Conservation (phyloP, 495 filamentous ascomycete genomes). For the Penicillium longicatenatum region DNA sequence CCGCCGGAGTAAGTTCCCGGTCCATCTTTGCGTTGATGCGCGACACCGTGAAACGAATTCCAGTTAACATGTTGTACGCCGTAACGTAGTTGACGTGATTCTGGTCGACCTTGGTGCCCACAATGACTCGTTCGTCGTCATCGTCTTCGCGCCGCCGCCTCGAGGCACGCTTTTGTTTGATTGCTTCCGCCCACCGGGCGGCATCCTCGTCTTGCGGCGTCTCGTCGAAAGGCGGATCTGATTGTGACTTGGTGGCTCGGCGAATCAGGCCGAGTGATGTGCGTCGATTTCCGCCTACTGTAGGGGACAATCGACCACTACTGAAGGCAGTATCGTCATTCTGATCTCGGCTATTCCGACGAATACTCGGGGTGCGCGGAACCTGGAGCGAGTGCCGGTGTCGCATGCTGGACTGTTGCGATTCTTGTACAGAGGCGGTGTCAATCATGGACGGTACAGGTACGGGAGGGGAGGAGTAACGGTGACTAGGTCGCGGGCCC, state of each 20-base stretch:
- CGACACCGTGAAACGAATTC: slow-evolving; percentile 95
- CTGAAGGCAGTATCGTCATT: slow-evolving; percentile 65
- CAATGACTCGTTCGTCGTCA: slow-evolving; percentile 88
- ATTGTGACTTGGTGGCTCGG: slow-evolving; percentile 80
- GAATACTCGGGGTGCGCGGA: slow-evolving; percentile 56
- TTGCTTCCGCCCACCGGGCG: slow-evolving; percentile 86
- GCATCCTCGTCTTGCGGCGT: slow-evolving; percentile 86
- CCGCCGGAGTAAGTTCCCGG: slow-evolving; percentile 79
- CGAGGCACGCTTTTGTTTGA: slow-evolving; percentile 85
- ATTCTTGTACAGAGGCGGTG: slow-evolving; percentile 42
- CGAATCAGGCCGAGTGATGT: slow-evolving; percentile 81
- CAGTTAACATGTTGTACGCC: slow-evolving; percentile 99
- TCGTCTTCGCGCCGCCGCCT: slow-evolving; percentile 81
- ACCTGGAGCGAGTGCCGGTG: slow-evolving; percentile 94
- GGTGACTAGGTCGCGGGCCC: slow-evolving; percentile 45
- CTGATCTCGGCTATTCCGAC: slow-evolving; percentile 57
- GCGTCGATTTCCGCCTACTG: slow-evolving; percentile 61
- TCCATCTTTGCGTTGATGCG: slow-evolving; percentile 97
- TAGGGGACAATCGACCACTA: slow-evolving; percentile 86
- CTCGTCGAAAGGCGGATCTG: slow-evolving; percentile 81
- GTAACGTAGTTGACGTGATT: slow-evolving; percentile 97
- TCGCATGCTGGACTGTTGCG: slow-evolving; percentile 55
- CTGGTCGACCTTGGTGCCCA: slow-evolving; percentile 98
- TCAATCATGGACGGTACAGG: slow-evolving; percentile 53
- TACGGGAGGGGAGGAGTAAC: slow-evolving; percentile 75